phyloP scores from a whole-genome alignment of 495 filamentous ascomycete species.

The Lophium mytilinum region DNA sequence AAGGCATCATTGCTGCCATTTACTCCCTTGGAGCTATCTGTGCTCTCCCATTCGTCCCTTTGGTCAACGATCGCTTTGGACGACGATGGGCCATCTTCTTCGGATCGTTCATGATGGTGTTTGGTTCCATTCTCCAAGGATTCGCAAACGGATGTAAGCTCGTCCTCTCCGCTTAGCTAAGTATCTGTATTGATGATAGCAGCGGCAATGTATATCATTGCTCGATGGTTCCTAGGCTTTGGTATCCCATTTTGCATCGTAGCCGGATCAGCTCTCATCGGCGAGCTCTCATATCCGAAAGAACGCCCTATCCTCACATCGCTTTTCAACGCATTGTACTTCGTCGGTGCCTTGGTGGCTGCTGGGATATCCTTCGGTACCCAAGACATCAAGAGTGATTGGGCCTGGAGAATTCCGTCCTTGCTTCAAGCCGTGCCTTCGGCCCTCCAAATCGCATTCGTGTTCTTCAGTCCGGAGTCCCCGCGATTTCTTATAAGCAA shows the following conservation, averaged over 20 bases:
- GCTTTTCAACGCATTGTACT: slow-evolving; percentile 11
- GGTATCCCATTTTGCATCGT: slow-evolving; percentile 6
- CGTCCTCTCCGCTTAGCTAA: no score
- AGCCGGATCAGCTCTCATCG: slow-evolving; percentile 5
- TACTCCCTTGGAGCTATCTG: slow-evolving; percentile 12
- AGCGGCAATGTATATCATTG: slow-evolving; percentile 32
- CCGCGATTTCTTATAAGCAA: background rate
- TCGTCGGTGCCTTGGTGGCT: slow-evolving; percentile 18
- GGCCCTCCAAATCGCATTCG: slow-evolving; percentile 1
- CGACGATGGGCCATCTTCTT: slow-evolving; percentile 8
- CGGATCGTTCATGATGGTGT: background rate
- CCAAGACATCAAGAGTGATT: background rate
- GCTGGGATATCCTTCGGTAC: slow-evolving; percentile 17
- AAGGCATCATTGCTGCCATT: slow-evolving; percentile 10
- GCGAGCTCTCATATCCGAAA: slow-evolving; percentile 11
- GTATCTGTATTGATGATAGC: no score
- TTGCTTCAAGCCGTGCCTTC: slow-evolving; percentile 5
- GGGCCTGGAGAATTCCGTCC: slow-evolving; percentile 15
- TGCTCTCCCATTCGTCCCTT: slow-evolving; percentile 10
- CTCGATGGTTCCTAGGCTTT: slow-evolving; percentile 10
- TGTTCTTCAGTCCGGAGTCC: background rate
- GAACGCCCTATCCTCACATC: slow-evolving; percentile 15
- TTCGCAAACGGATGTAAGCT: background rate
- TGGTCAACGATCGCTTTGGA: slow-evolving; percentile 9
- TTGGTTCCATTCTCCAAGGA: slow-evolving; percentile 18